Conservation (phyloP, 257 asterid genomes). For the Capsicum pubescens region DNA sequence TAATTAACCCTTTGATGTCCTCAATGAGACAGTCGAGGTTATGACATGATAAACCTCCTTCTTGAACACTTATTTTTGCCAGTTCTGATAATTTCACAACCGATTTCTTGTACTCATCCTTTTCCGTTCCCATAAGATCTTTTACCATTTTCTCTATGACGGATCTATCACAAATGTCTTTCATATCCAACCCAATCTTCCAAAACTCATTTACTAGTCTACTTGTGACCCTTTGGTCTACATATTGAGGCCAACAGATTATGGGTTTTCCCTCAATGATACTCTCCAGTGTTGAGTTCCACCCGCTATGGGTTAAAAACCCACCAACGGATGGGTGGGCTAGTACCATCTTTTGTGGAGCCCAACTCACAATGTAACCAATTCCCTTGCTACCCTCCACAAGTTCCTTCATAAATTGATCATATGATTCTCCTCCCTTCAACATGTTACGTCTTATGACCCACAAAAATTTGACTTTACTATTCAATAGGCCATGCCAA, state of each 20-base stretch:
- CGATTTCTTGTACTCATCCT: constrained; percentile 44
- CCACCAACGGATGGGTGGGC: constrained; percentile 39
- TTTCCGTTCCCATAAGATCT: constrained; percentile 50
- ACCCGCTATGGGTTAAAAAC: constrained; percentile 28
- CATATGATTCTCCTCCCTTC: not conserved
- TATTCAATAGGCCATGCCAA: constrained; percentile 41
- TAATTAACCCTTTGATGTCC: not conserved
- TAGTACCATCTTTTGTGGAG: constrained; percentile 39
- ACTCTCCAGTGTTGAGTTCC: constrained; percentile 43
- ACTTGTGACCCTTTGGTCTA: constrained; percentile 54
- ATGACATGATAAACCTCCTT: constrained; percentile 51
- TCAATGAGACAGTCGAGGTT: constrained; percentile 40
- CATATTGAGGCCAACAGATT: constrained; percentile 46
- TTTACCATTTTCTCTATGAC: constrained; percentile 46
- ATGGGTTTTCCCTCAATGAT: constrained; percentile 44
- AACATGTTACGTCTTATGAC: constrained; percentile 37
- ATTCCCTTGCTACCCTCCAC: constrained; percentile 27
- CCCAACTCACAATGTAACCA: constrained; percentile 43
- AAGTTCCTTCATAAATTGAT: constrained; percentile 28
- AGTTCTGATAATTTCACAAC: constrained; percentile 38
- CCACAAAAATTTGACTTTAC: constrained; percentile 42
- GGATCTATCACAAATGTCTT: constrained; percentile 52
- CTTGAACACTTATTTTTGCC: constrained; percentile 42
- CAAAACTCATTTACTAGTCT: constrained; percentile 62
- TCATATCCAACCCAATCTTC: constrained; percentile 67